Base-by-base conservation (phyloP, 2,329 filamentous ascomycete genomes). In the Fusarium albidum region DNA sequence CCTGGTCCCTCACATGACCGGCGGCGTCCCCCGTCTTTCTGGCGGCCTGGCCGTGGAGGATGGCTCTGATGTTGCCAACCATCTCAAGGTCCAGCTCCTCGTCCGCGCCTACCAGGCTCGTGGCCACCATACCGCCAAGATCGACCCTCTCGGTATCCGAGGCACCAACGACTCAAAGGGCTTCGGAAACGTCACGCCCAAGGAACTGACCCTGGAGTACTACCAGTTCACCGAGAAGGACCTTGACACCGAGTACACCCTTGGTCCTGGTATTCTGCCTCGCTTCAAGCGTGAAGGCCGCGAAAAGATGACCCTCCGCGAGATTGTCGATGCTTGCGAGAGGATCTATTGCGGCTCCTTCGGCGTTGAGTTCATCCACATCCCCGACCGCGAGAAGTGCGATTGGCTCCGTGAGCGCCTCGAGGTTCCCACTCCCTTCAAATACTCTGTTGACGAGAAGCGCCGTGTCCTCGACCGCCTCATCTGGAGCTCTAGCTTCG, bases 401-500 rank as follows among this genome's bases (percentile, higher is more conserved):
- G 95, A 99, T 78, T 99, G 95, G 95, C 87, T 99, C 59, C 88
- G 95, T 69, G 91, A 96, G 77, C 91, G 95, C 60, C 84, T 98
- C 67, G 95, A 99, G 80, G 89, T 98, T 44, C 94, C 94, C 38
- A 85, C 89, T 68, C 92, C 95, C 11, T 99, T 96, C 85, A 96
- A 96, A 77, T 98, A 97, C 81, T 96, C 92, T 1, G 89, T 96
- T 55, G 95, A 98, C 70, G 95, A 99, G 83, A 99, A 99, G 86
- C 91, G 95, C 71, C 88, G 95, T 65, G 96, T 99, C 66, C 84
- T 99, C 64, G 95, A 99, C 78, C 91, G 95, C 71, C 82, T 99
- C 63, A 99, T 99, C 75, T 99, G 95, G 95, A 94, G 91, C 73
- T 96, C 93, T 61, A 97, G 92, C 77, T 99, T 99, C 75, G 95